These are phyloP conservation scores for Austropuccinia psidii DNA, from an alignment of 1,284 basidiomycete species.

Conservation along the genomic window DNA sequence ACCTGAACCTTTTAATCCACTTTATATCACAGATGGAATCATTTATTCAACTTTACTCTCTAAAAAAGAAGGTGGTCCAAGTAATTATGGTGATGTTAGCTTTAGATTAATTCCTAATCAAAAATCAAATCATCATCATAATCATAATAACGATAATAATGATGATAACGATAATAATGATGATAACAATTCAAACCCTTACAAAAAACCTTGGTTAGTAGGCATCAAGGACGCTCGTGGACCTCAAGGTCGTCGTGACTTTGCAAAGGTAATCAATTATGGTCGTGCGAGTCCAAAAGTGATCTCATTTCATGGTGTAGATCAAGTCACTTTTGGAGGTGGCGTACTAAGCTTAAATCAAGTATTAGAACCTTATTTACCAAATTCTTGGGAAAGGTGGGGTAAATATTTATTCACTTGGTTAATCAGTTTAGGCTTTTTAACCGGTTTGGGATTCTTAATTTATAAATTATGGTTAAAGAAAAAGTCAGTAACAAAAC, in stretches of 20 bases:
- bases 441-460: neutral
- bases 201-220: slow-evolving; percentile 58
- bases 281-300: slow-evolving; percentile 62
- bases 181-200: slow-evolving; percentile 49
- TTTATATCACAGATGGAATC: slow-evolving; percentile 62
- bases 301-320: neutral
- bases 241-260: slow-evolving; percentile 61
- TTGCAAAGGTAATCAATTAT: slow-evolving; percentile 68
- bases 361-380: slow-evolving; percentile 9
- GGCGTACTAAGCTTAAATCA: neutral
- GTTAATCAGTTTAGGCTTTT: neutral
- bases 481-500: neutral
- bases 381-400: neutral
- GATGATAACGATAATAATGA: slow-evolving; percentile 77
- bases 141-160: slow-evolving; percentile 49
- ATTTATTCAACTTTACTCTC: slow-evolving; percentile 68
- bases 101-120: slow-evolving; percentile 58
- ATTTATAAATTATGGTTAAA: neutral
- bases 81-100: slow-evolving; percentile 68
- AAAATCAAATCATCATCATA: neutral
- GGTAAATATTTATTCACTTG: neutral
- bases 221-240: slow-evolving; percentile 84
- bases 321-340: neutral
- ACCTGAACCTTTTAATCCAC: slow-evolving; percentile 53
- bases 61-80: slow-evolving; percentile 46